Conservation (phyloP, 306 rosid genomes). For the Gastrolobium villosum region DNA sequence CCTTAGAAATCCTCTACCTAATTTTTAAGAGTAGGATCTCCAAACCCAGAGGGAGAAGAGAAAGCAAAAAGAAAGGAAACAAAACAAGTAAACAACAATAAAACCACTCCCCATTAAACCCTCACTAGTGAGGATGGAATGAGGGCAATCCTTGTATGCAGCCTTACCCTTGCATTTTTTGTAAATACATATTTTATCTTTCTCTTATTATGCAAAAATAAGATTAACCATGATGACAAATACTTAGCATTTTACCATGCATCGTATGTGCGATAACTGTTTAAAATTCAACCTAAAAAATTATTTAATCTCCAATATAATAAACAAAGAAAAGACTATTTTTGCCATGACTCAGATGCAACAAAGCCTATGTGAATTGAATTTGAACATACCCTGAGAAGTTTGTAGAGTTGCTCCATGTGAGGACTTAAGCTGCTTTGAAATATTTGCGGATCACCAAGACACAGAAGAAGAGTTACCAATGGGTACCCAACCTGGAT, state of each 20-base stretch:
- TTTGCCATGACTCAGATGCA: conserved; percentile 27
- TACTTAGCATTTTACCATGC: conserved; percentile 29
- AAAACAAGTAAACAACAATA: not conserved
- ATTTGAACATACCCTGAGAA: conserved; percentile 80
- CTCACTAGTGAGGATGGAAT: too few species aligned
- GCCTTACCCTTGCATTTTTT: too few species aligned
- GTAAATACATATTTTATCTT: not conserved
- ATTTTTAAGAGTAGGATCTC: conserved; percentile 20
- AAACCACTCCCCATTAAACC: too few species aligned
- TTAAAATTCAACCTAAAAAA: conserved; percentile 25
- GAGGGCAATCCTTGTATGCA: too few species aligned
- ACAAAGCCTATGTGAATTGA: conserved; percentile 1
- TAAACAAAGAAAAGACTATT: conserved; percentile 15
- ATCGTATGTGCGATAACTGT: conserved; percentile 23
- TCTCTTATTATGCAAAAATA: conserved; percentile 7
- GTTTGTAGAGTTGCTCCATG: conserved; percentile 99
- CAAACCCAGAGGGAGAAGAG: not conserved
- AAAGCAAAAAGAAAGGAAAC: conserved; percentile 11
- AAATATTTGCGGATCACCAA: conserved; percentile 95
- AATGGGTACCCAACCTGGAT: conserved; percentile 93
- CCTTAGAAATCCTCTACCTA: not conserved
- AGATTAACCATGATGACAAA: conserved; percentile 32
- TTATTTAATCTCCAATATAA: conserved; percentile 28
- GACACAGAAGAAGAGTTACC: conserved; percentile 97
- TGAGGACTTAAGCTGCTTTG: conserved; percentile 86